phyloP scores from a whole-genome alignment of 2,329 filamentous ascomycete species.

The Nemania diffusa region DNA sequence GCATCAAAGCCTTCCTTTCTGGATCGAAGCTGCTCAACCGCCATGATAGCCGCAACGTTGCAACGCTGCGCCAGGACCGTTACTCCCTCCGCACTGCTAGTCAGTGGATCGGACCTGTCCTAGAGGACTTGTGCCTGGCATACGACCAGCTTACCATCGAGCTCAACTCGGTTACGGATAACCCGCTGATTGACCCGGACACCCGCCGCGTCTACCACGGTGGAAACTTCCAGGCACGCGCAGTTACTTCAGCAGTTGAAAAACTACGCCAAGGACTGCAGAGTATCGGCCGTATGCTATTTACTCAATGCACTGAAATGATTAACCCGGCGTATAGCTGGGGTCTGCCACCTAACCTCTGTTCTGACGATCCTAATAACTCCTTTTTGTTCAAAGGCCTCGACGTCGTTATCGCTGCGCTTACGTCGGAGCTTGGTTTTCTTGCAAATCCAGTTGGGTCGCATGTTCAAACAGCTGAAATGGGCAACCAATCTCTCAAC shows the following conservation, averaged over 20 bases:
- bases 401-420: constrained; percentile 73
- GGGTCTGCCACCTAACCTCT: constrained; percentile 71
- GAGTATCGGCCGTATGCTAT: constrained; percentile 70
- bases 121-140: constrained; percentile 71
- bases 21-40: constrained; percentile 58
- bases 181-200: constrained; percentile 68
- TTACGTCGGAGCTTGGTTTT: constrained; percentile 71
- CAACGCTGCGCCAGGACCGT: constrained; percentile 68
- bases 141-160: constrained; percentile 67
- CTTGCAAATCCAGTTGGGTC: constrained; percentile 68
- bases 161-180: constrained; percentile 75
- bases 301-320: constrained; percentile 70
- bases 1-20: constrained; percentile 62
- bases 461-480: constrained; percentile 73
- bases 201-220: constrained; percentile 63
- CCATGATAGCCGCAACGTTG: constrained; percentile 42
- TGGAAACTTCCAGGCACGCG: constrained; percentile 74
- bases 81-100: constrained; percentile 72
- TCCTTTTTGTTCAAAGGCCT: constrained; percentile 72
- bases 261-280: constrained; percentile 64
- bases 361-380: constrained; percentile 64
- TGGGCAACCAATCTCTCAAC: constrained; percentile 74
- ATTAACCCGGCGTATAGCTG: constrained; percentile 69
- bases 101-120: constrained; percentile 74
- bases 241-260: constrained; percentile 72